Evolutionary conservation across 169 alveolate genomes (phyloP).

Genomic region (Plasmodium malariae): DNA sequence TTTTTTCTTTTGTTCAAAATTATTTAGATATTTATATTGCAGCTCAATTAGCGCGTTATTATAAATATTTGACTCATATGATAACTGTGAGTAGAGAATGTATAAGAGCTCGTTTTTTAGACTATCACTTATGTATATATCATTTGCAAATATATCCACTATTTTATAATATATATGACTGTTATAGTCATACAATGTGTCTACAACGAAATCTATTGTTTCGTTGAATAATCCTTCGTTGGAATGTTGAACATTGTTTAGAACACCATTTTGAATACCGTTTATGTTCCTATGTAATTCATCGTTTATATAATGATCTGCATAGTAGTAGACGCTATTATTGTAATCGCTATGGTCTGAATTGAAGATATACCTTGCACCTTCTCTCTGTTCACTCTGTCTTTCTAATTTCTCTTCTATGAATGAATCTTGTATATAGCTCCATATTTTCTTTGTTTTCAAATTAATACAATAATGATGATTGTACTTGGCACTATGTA

Average conservation of each 20-base stretch:
- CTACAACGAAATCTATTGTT: background rate
- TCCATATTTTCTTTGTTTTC: slow-evolving; percentile 65
- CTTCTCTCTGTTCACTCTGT: background rate
- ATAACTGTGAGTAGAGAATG: slow-evolving; percentile 53
- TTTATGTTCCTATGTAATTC: background rate
- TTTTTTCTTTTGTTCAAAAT: slow-evolving; percentile 25
- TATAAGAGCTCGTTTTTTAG: slow-evolving; percentile 61
- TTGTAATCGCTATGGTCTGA: background rate
- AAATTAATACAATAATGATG: slow-evolving; percentile 62
- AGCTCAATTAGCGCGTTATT: slow-evolving; percentile 48
- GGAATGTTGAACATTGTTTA: background rate
- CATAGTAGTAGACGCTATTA: background rate
- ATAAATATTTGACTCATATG: slow-evolving; percentile 48
- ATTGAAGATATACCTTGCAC: background rate
- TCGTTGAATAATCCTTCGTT: background rate
- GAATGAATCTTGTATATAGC: slow-evolving; percentile 33
- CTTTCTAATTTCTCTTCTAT: slow-evolving; percentile 25
- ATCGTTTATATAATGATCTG: background rate
- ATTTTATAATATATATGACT: slow-evolving; percentile 28
- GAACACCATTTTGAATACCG: too few species aligned
- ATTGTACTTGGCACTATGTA: slow-evolving; percentile 43
- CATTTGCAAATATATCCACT: slow-evolving; percentile 55
- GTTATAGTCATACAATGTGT: background rate
- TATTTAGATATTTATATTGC: slow-evolving; percentile 47
- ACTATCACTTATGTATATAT: slow-evolving; percentile 50